These are phyloP conservation scores for Torulaspora maleeae DNA, from an alignment of 805 yeast species.

Conservation along the genomic window DNA sequence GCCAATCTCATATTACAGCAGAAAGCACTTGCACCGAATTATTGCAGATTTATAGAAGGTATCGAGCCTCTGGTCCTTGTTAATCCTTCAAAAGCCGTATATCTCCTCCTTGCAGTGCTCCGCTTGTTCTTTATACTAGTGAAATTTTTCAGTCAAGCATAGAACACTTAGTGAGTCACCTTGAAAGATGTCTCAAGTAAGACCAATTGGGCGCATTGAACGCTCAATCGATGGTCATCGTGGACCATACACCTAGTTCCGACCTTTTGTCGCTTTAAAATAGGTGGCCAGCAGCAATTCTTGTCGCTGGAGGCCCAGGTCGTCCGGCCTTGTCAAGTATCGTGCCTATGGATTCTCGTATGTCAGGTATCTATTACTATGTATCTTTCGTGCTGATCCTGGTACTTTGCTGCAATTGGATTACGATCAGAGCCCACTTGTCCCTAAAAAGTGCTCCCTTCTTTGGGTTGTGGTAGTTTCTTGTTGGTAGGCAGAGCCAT, in stretches of 20 bases:
- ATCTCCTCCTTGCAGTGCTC: background rate
- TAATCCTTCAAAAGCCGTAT: background rate
- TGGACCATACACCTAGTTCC: too few relatives aligned
- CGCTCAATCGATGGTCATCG: too few relatives aligned
- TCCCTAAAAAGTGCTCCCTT: conserved; percentile 62
- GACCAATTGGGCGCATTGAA: background rate
- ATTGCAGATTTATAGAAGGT: background rate
- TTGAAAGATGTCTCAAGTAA: background rate
- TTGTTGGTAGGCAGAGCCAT: conserved; percentile 84
- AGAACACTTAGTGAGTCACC: background rate
- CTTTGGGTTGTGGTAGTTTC: conserved; percentile 86
- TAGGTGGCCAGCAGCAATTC: too few relatives aligned
- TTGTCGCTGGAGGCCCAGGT: too few relatives aligned
- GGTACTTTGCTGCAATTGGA: background rate
- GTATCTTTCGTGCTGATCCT: conserved; percentile 3
- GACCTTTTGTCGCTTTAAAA: too few relatives aligned
- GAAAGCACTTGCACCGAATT: background rate
- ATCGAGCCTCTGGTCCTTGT: background rate
- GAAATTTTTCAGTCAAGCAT: background rate
- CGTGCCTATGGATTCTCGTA: background rate
- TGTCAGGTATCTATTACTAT: conserved; percentile 5
- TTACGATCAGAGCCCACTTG: too few relatives aligned
- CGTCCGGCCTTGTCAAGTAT: background rate
- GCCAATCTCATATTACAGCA: conserved; percentile 1
- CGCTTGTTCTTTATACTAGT: background rate